A percentile compares a stretch with the other conserved stretches of the same genome.
Conservation (phyloP, 2,329 filamentous ascomycete genomes). For the Apiospora kogelbergensis region DNA sequence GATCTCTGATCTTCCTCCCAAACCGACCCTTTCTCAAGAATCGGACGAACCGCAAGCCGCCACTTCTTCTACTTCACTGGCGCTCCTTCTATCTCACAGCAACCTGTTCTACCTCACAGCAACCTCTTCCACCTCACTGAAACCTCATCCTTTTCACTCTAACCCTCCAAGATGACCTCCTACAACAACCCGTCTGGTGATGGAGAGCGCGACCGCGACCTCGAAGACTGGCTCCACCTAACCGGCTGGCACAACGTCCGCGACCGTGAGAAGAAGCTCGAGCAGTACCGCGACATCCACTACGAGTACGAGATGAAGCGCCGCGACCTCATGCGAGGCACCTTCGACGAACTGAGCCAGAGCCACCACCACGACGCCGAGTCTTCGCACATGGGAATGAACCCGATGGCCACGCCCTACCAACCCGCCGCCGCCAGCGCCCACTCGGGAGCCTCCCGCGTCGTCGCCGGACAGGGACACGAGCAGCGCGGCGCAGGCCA, state of each 20-base stretch:
- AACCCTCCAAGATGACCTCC: not conserved
- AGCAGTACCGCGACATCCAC: not conserved
- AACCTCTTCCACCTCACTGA: too few species aligned
- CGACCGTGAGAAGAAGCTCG: conserved; percentile 13
- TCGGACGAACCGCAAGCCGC: not conserved
- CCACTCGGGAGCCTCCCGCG: too few species aligned
- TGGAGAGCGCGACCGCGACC: not conserved
- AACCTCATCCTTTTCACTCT: not conserved
- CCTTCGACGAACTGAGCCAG: not conserved
- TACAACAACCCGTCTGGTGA: not conserved
- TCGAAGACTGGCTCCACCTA: conserved; percentile 19
- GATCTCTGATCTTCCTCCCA: too few species aligned
- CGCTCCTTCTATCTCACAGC: too few species aligned
- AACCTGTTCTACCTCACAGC: too few species aligned
- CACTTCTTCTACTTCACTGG: too few species aligned
- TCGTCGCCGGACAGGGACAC: too few species aligned
- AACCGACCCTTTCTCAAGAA: not conserved
- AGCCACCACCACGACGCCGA: not conserved
- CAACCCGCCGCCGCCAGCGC: not conserved
- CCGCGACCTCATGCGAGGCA: not conserved
- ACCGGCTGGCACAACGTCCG: conserved; percentile 18
- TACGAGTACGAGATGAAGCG: conserved; percentile 8
- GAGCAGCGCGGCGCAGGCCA: too few species aligned
- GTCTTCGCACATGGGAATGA: not conserved
- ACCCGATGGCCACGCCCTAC: not conserved